These are phyloP conservation scores for Chimonanthus praecox DNA, from an alignment of 164 flowering plant species.

Conservation along the genomic window DNA sequence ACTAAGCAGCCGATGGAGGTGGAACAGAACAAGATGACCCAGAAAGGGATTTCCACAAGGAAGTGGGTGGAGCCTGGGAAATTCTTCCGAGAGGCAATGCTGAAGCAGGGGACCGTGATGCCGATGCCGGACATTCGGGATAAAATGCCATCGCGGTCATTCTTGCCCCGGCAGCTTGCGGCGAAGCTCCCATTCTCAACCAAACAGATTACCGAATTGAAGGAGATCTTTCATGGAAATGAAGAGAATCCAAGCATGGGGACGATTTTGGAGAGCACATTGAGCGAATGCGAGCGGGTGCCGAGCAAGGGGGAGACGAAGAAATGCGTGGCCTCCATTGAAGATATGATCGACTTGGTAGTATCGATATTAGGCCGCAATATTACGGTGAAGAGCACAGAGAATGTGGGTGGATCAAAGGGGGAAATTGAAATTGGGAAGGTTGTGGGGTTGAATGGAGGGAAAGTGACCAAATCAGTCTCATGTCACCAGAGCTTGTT, in stretches of 20 bases:
- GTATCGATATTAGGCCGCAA: constrained; percentile 48
- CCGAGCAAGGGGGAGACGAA: constrained; percentile 85
- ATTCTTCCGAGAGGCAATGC: constrained; percentile 68
- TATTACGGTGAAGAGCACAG: constrained; percentile 51
- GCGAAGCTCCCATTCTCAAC: constrained; percentile 66
- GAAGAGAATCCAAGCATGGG: constrained; percentile 43
- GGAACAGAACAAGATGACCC: not conserved
- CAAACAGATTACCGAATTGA: constrained; percentile 24
- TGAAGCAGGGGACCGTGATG: constrained; percentile 58
- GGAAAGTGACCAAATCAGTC: constrained; percentile 59
- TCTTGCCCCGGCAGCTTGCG: constrained; percentile 56
- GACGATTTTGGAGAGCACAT: constrained; percentile 33
- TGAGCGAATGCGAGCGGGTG: constrained; percentile 63
- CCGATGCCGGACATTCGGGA: constrained; percentile 86
- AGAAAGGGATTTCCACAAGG: not conserved
- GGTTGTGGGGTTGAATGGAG: constrained; percentile 69
- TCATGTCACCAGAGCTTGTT: constrained; percentile 88
- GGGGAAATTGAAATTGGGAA: constrained; percentile 45
- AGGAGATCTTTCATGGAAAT: constrained; percentile 41
- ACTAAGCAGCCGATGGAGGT: not conserved
- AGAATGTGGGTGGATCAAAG: constrained; percentile 52
- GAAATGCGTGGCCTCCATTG: constrained; percentile 67
- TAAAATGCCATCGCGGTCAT: constrained; percentile 82
- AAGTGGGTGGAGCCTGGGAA: constrained; percentile 74
- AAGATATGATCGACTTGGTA: constrained; percentile 91